Conservation (phyloP, 2,329 filamentous ascomycete genomes). For the Lomentospora prolificans region DNA sequence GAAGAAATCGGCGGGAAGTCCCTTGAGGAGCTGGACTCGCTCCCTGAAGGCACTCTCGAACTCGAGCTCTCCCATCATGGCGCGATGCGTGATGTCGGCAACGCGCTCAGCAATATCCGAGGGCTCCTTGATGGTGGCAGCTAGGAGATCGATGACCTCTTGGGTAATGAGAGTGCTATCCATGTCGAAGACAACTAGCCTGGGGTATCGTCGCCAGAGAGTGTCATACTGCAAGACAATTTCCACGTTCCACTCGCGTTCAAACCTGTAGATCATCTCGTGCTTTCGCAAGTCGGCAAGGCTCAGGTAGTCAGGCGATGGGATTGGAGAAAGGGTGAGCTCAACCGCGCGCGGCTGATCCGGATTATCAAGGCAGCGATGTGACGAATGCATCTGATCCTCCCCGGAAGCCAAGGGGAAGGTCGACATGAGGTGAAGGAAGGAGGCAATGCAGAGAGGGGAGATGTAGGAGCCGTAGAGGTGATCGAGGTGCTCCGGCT, state of each 20-base stretch:
- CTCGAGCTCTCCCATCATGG: slow-evolving; percentile 93
- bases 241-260: slow-evolving; percentile 83
- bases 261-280: slow-evolving; percentile 73
- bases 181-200: slow-evolving; percentile 96
- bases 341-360: slow-evolving; percentile 56
- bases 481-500: slow-evolving; percentile 49
- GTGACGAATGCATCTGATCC: slow-evolving; percentile 47
- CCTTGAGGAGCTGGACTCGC: slow-evolving; percentile 70
- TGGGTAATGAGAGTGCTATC: slow-evolving; percentile 95
- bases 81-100: slow-evolving; percentile 79
- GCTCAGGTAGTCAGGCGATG: slow-evolving; percentile 52
- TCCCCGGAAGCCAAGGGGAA: slow-evolving; percentile 45
- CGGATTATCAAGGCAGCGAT: slow-evolving; percentile 53
- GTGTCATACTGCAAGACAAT: slow-evolving; percentile 66
- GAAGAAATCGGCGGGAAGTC: slow-evolving; percentile 70
- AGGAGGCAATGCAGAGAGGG: slow-evolving; percentile 54
- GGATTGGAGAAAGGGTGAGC: slow-evolving; percentile 51
- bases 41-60: slow-evolving; percentile 77
- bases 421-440: slow-evolving; percentile 55
- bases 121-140: slow-evolving; percentile 60
- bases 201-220: slow-evolving; percentile 68
- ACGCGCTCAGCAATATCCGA: slow-evolving; percentile 71
- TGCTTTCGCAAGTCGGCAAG: slow-evolving; percentile 66
- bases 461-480: slow-evolving; percentile 58
- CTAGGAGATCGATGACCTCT: slow-evolving; percentile 94